phyloP scores from a whole-genome alignment of 2,329 filamentous ascomycete genomes.

The Bimuria novae-zelandiae region DNA sequence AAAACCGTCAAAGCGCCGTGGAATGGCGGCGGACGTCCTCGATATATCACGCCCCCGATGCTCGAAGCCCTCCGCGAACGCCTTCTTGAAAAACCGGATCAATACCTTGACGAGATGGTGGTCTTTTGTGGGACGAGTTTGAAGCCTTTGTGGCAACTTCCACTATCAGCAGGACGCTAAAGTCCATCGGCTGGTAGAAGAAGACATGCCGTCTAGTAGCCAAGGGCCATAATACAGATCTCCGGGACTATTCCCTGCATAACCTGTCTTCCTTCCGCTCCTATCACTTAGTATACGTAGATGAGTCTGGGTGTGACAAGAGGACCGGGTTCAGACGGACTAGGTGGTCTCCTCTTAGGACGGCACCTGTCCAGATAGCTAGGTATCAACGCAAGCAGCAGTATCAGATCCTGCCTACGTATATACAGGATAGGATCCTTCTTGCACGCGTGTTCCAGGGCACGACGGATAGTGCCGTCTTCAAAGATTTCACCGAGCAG shows the following conservation, averaged over 20 bases:
- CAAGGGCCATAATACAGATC: constrained; percentile 38
- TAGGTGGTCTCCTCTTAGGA: constrained; percentile 2
- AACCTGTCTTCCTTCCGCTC: constrained; percentile 37
- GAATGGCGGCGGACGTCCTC: constrained; percentile 4
- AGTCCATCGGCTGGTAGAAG: constrained; percentile 30
- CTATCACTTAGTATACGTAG: constrained; percentile 43
- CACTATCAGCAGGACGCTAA: constrained; percentile 28
- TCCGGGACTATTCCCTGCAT: constrained; percentile 42
- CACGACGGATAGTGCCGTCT: constrained; percentile 15
- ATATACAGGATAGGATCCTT: constrained; percentile 20
- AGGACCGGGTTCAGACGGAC: constrained; percentile 18
- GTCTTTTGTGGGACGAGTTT: constrained; percentile 33
- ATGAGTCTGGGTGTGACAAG: constrained; percentile 47
- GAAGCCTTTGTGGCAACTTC: constrained; percentile 15
- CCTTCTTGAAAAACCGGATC: constrained; percentile 24
- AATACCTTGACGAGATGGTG: constrained; percentile 28
- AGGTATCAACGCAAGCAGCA: background rate
- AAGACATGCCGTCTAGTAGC: constrained; percentile 37
- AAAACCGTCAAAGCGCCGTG: constrained; percentile 5
- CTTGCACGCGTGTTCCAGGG: constrained; percentile 17
- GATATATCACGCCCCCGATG: constrained; percentile 7
- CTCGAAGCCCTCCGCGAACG: constrained; percentile 2
- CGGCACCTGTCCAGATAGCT: constrained; percentile 1
- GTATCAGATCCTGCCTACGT: constrained; percentile 12
- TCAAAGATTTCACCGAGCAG: constrained; percentile 31